phyloP scores from a whole-genome alignment of 306 rosid species.

The Glycine latifolia region DNA sequence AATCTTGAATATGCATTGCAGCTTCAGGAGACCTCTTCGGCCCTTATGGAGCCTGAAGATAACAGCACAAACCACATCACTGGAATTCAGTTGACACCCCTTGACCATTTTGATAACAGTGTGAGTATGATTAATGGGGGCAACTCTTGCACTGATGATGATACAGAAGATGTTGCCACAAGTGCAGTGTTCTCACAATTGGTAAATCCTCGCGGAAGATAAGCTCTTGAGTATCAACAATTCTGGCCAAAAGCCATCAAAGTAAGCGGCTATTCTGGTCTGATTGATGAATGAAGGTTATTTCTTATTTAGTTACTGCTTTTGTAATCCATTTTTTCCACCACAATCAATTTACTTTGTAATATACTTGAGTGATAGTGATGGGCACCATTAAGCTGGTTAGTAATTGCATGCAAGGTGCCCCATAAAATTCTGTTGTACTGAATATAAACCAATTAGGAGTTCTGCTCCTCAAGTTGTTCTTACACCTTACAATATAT shows the following conservation, averaged over 20 bases:
- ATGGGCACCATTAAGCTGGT: conserved; percentile 33
- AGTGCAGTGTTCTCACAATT: conserved; percentile 94
- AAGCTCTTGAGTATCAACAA: conserved; percentile 52
- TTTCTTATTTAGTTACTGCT: conserved; percentile 34
- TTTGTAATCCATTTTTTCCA: conserved; percentile 33
- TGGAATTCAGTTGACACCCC: conserved; percentile 72
- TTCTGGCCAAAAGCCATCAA: conserved; percentile 44
- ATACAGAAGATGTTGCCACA: conserved; percentile 73
- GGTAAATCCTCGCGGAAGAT: conserved; percentile 92
- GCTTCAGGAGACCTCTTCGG: conserved; percentile 87
- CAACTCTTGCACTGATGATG: conserved; percentile 66
- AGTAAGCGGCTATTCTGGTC: conserved; percentile 43
- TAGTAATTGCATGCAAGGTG: conserved; percentile 42
- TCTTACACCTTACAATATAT: conserved; percentile 47
- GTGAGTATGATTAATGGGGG: conserved; percentile 73
- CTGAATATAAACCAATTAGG: conserved; percentile 38
- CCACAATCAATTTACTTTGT: conserved; percentile 48
- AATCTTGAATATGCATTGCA: conserved; percentile 87
- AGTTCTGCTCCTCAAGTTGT: conserved; percentile 42
- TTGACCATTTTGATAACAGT: conserved; percentile 83
- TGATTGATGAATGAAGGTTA: conserved; percentile 43
- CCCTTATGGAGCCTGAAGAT: conserved; percentile 84
- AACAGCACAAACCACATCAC: conserved; percentile 91
- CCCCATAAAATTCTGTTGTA: conserved; percentile 48
- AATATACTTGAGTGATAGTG: conserved; percentile 51